Percentiles rank a stretch among this genome's conserved stretches.
These are phyloP conservation scores for Tremellales sp. DNA, from an alignment of 1,284 basidiomycete species.

Conservation along the genomic window DNA sequence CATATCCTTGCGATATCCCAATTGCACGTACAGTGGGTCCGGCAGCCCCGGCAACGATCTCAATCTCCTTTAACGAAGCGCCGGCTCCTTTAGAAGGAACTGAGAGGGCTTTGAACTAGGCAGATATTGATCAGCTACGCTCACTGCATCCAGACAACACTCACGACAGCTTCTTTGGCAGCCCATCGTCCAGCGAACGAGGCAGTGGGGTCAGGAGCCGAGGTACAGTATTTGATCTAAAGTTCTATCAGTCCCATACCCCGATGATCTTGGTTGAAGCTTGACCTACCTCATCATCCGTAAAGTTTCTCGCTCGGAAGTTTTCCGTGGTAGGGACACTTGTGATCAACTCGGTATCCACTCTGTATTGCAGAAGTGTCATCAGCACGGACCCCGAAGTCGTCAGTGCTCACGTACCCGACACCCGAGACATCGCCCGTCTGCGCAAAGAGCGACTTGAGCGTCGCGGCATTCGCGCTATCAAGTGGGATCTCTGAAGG, in stretches of 20 bases:
- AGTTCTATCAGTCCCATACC: not conserved
- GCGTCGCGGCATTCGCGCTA: constrained; percentile 63
- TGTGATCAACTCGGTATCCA: constrained; percentile 75
- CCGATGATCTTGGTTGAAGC: not conserved
- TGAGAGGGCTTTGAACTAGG: constrained; percentile 85
- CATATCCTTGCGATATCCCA: not conserved
- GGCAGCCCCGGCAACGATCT: constrained; percentile 67
- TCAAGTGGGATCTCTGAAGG: constrained; percentile 57
- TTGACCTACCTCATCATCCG: constrained; percentile 61
- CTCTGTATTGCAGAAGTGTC: constrained; percentile 24
- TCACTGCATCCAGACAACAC: constrained; percentile 5
- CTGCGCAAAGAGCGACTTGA: constrained; percentile 52
- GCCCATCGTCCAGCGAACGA: constrained; percentile 97
- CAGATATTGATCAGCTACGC: not conserved
- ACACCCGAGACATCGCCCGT: constrained; percentile 59
- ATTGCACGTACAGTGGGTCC: constrained; percentile 41
- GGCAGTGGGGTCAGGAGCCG: constrained; percentile 80
- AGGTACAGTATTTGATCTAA: constrained; percentile 70
- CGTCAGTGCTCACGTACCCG: constrained; percentile 54
- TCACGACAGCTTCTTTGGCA: constrained; percentile 84
- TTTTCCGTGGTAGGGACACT: constrained; percentile 86
- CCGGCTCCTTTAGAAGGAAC: constrained; percentile 86
- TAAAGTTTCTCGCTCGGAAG: constrained; percentile 91
- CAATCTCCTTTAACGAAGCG: constrained; percentile 92
- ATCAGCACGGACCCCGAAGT: constrained; percentile 8